These are phyloP conservation scores for Candida corydali DNA, from an alignment of 805 yeast genomes.

Conservation along the genomic window DNA sequence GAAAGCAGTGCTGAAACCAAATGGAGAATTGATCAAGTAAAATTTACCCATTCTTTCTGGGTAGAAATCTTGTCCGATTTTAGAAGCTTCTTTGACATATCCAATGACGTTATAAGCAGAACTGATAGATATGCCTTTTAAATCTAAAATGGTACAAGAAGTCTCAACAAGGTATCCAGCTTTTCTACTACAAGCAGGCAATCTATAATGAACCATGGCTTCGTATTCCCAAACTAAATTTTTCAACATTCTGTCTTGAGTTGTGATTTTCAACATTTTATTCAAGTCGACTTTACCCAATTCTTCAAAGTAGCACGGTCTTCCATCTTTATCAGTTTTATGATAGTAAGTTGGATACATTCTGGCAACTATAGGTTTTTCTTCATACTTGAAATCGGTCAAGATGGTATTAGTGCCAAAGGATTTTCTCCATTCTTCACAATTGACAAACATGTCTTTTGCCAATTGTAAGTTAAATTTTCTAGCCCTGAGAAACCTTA, in stretches of 20 bases:
- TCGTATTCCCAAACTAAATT: constrained; percentile 98
- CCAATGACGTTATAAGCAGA: constrained; percentile 81
- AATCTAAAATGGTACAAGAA: constrained; percentile 91
- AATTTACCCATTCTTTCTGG: constrained; percentile 99
- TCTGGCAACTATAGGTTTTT: constrained; percentile 84
- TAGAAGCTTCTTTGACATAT: constrained; percentile 89
- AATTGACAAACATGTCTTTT: constrained; percentile 73
- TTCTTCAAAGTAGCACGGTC: constrained; percentile 94
- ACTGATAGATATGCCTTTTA: constrained; percentile 86
- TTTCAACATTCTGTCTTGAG: constrained; percentile 93
- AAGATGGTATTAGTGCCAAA: constrained; percentile 85
- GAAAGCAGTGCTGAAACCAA: constrained; percentile 94
- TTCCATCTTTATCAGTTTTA: constrained; percentile 93
- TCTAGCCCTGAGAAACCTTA: constrained; percentile 90
- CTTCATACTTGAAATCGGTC: constrained; percentile 85
- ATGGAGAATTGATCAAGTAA: constrained; percentile 93
- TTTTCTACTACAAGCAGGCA: constrained; percentile 92
- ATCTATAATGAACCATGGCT: constrained; percentile 73
- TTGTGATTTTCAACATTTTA: constrained; percentile 89
- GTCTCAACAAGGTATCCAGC: constrained; percentile 81
- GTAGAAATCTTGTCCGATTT: constrained; percentile 93
- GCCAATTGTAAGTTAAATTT: constrained; percentile 84
- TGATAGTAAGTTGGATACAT: constrained; percentile 97
- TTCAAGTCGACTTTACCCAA: constrained; percentile 85
- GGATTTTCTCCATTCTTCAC: constrained; percentile 89